Percentiles rank a stretch among this genome's conserved stretches.
Conservation (phyloP, 2,329 filamentous ascomycete species). For the Pseudogymnoascus sp. region DNA sequence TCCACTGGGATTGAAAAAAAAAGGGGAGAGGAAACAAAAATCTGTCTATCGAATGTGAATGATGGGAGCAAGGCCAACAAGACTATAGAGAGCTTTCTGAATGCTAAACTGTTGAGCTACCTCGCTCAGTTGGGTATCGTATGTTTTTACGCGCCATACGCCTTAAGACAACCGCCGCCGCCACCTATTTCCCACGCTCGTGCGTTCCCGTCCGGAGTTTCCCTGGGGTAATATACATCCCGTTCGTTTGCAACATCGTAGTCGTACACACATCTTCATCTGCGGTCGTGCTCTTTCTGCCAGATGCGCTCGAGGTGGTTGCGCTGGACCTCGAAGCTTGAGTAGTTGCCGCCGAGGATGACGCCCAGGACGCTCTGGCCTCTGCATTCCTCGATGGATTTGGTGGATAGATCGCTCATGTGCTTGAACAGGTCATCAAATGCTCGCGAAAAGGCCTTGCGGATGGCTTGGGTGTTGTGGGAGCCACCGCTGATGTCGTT, state of each 20-base stretch:
- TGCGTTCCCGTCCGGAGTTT: background rate
- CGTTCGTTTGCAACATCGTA: background rate
- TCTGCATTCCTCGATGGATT: constrained; percentile 24
- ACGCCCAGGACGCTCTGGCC: constrained; percentile 51
- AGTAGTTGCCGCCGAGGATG: constrained; percentile 73
- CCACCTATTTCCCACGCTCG: background rate
- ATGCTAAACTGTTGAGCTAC: constrained; percentile 2
- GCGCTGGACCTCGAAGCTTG: constrained; percentile 62
- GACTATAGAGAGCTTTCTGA: constrained; percentile 5
- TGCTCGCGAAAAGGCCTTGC: constrained; percentile 61
- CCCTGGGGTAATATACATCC: background rate
- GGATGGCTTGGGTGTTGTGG: constrained; percentile 57
- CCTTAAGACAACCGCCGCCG: constrained; percentile 2
- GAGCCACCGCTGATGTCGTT: constrained; percentile 93
- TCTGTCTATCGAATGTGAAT: constrained; percentile 4
- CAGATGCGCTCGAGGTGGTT: constrained; percentile 32
- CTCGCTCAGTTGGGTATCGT: constrained; percentile 4
- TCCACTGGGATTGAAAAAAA: background rate
- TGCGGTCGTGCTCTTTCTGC: constrained; percentile 8
- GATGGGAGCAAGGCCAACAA: background rate
- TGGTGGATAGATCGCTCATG: constrained; percentile 43
- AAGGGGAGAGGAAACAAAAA: background rate
- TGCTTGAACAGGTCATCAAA: constrained; percentile 48
- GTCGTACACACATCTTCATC: background rate
- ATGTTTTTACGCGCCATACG: constrained; percentile 7